Evolutionary conservation across 768 basidiomycete species (phyloP), one percentile per base, ranked within the genome.

Genomic region (Naganishia onofrii): DNA sequence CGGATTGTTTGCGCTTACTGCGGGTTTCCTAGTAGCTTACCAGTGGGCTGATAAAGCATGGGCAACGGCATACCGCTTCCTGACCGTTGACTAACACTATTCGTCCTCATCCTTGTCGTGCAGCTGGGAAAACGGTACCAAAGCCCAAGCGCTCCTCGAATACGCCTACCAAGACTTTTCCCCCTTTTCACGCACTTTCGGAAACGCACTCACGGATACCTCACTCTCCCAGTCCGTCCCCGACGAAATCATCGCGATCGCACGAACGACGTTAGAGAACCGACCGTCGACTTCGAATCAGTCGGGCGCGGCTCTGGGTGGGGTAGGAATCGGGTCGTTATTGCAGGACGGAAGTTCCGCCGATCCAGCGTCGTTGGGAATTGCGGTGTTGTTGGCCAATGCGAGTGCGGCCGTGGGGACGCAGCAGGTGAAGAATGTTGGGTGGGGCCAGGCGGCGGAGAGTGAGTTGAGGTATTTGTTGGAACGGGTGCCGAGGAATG

Each of bases 331-430:
- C 3, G 67, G 66, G 15, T 66, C 66, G 6, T 60, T 81, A 48
- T 58, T 81, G 15, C 23, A 72, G 38, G 80, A 81, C 72, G 77
- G 76, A 12, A 73, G 76, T 4, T 76, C 80, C 12, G 78, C 71
- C 6, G 80, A 81, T 76, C 80, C 80, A 17, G 77, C 78, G n/a
- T 77, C 77, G 73, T 66, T 81, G 55, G 78, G 78, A 0, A 57
- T 76, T 2, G 68, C 76, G 7, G 71, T 81, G 7, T 36, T 81
- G 55, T 38, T 81, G 6, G 77, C 80, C 0, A 74, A 75, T 67
- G 68, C 48, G 8, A 71, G 71, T 32, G 71, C 32, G 13, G 44
- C 38, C 1, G 60, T 66, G 63, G 70, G 26, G 71, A 77, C 64
- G 71, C 51, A 65, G 19, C 55, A 48, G 34, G 65, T 77, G 19